These are phyloP conservation scores for Coemansia sp. DNA, from an alignment of 192 early-diverging fungal species.

Conservation along the genomic window DNA sequence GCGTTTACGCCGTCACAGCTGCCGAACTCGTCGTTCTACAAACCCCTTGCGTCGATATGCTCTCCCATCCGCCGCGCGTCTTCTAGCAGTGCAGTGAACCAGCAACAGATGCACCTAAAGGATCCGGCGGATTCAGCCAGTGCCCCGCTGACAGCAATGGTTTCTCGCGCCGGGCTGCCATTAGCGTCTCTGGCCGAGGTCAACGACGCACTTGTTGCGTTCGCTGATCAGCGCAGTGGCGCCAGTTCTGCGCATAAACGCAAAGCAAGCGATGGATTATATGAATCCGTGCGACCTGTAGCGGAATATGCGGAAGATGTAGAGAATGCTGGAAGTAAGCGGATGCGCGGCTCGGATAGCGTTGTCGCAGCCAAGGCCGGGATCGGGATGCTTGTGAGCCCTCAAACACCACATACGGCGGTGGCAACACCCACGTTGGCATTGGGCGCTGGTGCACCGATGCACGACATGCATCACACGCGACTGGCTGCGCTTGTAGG, in stretches of 20 bases:
- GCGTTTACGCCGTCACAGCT: slow-evolving; percentile 35
- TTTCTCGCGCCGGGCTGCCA: slow-evolving; percentile 8
- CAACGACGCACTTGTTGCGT: slow-evolving; percentile 27
- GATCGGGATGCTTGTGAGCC: not conserved
- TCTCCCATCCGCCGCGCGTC: slow-evolving; percentile 18
- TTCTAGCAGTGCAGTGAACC: not conserved
- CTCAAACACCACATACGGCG: not conserved
- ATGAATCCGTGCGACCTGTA: not conserved
- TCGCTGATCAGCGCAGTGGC: slow-evolving; percentile 8
- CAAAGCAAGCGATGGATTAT: not conserved
- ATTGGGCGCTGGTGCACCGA: slow-evolving; percentile 36
- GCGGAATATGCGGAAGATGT: not conserved
- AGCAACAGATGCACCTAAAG: not conserved
- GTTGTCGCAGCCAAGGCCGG: not conserved
- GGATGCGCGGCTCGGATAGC: not conserved
- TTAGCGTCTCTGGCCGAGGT: slow-evolving; percentile 36
- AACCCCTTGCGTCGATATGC: slow-evolving; percentile 48
- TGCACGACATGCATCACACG: slow-evolving; percentile 11
- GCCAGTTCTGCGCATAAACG: not conserved
- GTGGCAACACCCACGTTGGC: slow-evolving; percentile 3
- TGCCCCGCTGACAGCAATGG: slow-evolving; percentile 2
- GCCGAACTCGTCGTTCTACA: slow-evolving; percentile 54
- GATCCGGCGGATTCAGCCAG: not conserved
- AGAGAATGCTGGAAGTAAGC: slow-evolving; percentile 1
- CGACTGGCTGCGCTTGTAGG: not conserved